phyloP scores from a whole-genome alignment of 1,284 basidiomycete genomes.

The Malassezia slooffiae region DNA sequence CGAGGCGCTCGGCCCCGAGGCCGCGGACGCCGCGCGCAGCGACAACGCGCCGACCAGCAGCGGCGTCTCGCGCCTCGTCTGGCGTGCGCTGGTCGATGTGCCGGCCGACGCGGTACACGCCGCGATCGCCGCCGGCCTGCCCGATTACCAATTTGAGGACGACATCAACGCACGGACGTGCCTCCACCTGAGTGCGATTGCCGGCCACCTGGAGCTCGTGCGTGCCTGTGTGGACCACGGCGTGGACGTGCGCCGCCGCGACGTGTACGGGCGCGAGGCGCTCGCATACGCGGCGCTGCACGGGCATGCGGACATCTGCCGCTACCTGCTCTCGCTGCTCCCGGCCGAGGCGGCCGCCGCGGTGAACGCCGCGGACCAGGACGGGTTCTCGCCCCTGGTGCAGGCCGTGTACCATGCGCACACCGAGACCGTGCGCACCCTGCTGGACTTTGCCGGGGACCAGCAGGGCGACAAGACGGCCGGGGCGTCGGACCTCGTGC shows the following conservation, averaged over 20 bases:
- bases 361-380: conserved; percentile 49
- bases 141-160: conserved; percentile 84
- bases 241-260: conserved; percentile 59
- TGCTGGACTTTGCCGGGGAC: conserved; percentile 22
- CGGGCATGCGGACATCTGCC: conserved; percentile 68
- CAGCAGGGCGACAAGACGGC: conserved; percentile 25
- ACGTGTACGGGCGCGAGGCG: conserved; percentile 82
- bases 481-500: conserved; percentile 62
- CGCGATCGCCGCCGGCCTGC: conserved; percentile 27
- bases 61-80: conserved; percentile 38
- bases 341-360: conserved; percentile 38
- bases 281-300: conserved; percentile 94
- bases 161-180: conserved; percentile 93
- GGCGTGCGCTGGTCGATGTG: conserved; percentile 39
- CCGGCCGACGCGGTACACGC: conserved; percentile 25
- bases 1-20: conserved; percentile 1
- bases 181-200: conserved; percentile 84
- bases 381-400: conserved; percentile 84
- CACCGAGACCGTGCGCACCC: conserved; percentile 56
- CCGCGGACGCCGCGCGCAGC: conserved; percentile 18
- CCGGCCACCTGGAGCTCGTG: conserved; percentile 69
- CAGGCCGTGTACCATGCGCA: conserved; percentile 83
- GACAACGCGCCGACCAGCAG: conserved; percentile 21
- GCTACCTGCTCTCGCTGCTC: conserved; percentile 62
- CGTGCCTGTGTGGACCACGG: conserved; percentile 66